Base-by-base conservation (phyloP, 2,329 filamentous ascomycete species). In the Fusarium odoratissimum region DNA sequence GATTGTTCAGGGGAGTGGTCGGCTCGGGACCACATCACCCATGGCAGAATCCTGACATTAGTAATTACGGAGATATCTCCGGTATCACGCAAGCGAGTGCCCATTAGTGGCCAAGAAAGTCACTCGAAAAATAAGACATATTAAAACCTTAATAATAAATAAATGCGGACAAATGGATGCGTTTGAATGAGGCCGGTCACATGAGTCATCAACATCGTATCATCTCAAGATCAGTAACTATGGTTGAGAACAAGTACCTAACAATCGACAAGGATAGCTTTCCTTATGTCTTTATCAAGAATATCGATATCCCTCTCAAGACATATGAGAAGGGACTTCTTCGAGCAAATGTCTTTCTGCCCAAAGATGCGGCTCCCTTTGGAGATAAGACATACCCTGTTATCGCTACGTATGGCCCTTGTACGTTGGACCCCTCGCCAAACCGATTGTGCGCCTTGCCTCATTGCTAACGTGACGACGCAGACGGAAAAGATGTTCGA, bases 401-500 rank as follows among this genome's bases (percentile, higher is more conserved):
- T 0, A 78, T 93, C 19, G 88, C 91, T 8, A 93, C 91, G 0
- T 93, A 93, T 69, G 91, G 91, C 0, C 91, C 91, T 0, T 93
- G 93, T 74, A 91, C 91, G 46, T 25, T 5, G 28, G 0, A n/a
- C 5, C 4, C 4, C 1, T 4, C 6, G 11, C 6, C 42, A 3
- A 3, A 6, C 0, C 2, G 30, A 7, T 13, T 0, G 17, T 21
- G 13, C 3, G 10, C 10, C 30, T 33, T 17, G 3, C 5, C 4
- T 3, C 93, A 75, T 91, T n/a, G 0, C 6, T 30, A 19, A 67
- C 30, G 28, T 10, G 8, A 11, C 0, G 6, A 8, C 37, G 8
- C 4, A 49, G 41, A 28, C 5, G 7, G 17, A 28, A 42, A 41
- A 2, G 42, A 38, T 12, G 40, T 45, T 1, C 19, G 25, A 1